These are phyloP conservation scores for Penicillium hesseltinei DNA, from an alignment of 2,329 filamentous ascomycete species.

Conservation along the genomic window DNA sequence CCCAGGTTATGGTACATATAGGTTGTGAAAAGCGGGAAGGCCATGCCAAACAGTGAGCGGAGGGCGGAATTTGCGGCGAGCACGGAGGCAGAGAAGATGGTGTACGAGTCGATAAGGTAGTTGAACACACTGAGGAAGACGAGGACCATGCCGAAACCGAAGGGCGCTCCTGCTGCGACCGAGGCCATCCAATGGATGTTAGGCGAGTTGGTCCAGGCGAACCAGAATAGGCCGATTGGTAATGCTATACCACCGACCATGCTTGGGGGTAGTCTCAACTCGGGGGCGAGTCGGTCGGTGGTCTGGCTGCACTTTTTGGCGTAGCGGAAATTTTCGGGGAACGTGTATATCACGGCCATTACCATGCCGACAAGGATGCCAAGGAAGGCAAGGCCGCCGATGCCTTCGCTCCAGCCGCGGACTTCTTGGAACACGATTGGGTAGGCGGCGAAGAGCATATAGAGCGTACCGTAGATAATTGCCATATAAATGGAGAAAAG, in stretches of 20 bases:
- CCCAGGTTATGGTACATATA: constrained; percentile 28
- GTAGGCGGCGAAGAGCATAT: constrained; percentile 34
- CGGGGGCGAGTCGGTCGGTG: constrained; percentile 48
- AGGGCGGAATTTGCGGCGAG: constrained; percentile 27
- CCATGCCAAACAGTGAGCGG: constrained; percentile 26
- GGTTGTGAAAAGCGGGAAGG: constrained; percentile 27
- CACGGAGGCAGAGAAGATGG: constrained; percentile 28
- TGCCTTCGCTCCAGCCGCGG: constrained; percentile 31
- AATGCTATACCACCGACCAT: constrained; percentile 43
- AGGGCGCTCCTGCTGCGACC: constrained; percentile 26
- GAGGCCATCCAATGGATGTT: constrained; percentile 25
- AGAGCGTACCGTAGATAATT: constrained; percentile 32
- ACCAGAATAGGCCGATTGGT: constrained; percentile 32
- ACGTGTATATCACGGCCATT: constrained; percentile 22
- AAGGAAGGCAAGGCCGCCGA: constrained; percentile 29
- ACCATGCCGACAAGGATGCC: constrained; percentile 34
- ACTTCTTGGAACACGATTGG: constrained; percentile 30
- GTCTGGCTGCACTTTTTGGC: constrained; percentile 22
- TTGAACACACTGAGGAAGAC: constrained; percentile 28
- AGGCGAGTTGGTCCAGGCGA: constrained; percentile 33
- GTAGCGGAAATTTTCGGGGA: constrained; percentile 36
- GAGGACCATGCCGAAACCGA: constrained; percentile 28
- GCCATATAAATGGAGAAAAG: constrained; percentile 32
- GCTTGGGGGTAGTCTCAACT: constrained; percentile 52
- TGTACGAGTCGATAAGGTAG: constrained; percentile 29